Evolutionary conservation across 371 early-diverging fungal species (phyloP).

Genomic region (Smittium mucronatum): DNA sequence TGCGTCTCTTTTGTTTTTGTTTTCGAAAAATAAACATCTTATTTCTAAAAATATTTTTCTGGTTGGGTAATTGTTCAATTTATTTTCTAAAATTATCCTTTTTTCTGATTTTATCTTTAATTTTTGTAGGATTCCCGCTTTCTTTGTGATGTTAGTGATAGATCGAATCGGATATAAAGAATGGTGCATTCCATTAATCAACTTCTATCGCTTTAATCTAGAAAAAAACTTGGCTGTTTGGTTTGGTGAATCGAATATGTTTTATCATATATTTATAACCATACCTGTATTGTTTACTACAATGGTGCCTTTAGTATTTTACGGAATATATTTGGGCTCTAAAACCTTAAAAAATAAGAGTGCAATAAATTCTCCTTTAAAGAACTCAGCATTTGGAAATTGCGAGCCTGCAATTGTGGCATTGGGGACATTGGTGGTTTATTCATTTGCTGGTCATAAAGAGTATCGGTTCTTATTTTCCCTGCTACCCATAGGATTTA

Average conservation of each 20-base stretch:
- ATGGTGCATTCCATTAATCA: conserved; percentile 51
- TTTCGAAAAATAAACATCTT: conserved; percentile 15
- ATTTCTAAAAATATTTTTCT: conserved; percentile 12
- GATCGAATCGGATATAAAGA: conserved; percentile 47
- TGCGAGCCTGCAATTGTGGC: conserved; percentile 21
- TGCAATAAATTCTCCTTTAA: neutral
- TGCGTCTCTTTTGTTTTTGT: conserved; percentile 39
- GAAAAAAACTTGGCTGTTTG: conserved; percentile 57
- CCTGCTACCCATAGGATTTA: conserved; percentile 57
- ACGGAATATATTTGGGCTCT: conserved; percentile 26
- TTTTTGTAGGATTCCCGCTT: conserved; percentile 26
- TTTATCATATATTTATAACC: conserved; percentile 79
- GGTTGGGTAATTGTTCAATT: conserved; percentile 12
- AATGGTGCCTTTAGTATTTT: conserved; percentile 46
- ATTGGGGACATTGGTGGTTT: conserved; percentile 42
- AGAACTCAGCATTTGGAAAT: too few species aligned
- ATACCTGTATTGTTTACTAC: conserved; percentile 63
- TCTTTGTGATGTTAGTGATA: conserved; percentile 36
- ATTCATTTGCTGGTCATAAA: conserved; percentile 74
- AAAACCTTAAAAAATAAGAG: neutral
- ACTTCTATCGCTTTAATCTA: conserved; percentile 71
- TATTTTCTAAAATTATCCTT: neutral
- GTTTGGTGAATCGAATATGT: conserved; percentile 80
- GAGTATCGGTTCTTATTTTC: conserved; percentile 87
- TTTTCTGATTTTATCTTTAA: neutral